Percentiles rank a stretch among this genome's conserved stretches.
phyloP scores from a whole-genome alignment of 495 filamentous ascomycete species.

The Neurospora sublineolata region DNA sequence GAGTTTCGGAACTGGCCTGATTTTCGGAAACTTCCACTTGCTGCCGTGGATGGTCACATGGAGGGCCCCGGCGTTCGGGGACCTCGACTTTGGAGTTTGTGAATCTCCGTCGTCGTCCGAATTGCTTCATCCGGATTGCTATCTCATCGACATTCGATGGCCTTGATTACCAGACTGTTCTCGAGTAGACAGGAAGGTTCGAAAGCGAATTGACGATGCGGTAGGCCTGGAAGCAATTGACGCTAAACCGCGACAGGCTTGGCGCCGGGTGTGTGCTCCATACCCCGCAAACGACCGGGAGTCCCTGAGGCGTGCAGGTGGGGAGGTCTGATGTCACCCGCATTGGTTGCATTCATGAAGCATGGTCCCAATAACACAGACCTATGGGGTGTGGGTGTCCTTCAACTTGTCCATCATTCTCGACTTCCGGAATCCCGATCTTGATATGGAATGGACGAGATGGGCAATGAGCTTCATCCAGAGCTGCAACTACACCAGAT shows the following conservation, averaged over 20 bases:
- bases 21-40: not conserved
- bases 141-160: not conserved
- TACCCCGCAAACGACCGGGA: constrained; percentile 20
- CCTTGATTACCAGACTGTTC: not conserved
- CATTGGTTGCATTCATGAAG: not conserved
- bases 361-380: not conserved
- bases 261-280: constrained; percentile 10
- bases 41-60: not conserved
- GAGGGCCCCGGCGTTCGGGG: not conserved
- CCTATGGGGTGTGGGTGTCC: not conserved
- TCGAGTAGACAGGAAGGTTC: not conserved
- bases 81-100: not conserved
- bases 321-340: constrained; percentile 20
- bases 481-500: not conserved
- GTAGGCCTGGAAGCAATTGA: not conserved
- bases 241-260: constrained; percentile 14
- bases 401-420: not conserved
- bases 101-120: not conserved
- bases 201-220: not conserved
- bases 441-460: not conserved
- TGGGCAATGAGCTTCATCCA: not conserved
- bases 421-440: not conserved
- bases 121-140: not conserved
- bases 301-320: constrained; percentile 13
- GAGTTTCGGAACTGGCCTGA: not conserved